These are phyloP conservation scores for Aspergillus fructus DNA, from an alignment of 2,329 filamentous ascomycete genomes.

Conservation along the genomic window DNA sequence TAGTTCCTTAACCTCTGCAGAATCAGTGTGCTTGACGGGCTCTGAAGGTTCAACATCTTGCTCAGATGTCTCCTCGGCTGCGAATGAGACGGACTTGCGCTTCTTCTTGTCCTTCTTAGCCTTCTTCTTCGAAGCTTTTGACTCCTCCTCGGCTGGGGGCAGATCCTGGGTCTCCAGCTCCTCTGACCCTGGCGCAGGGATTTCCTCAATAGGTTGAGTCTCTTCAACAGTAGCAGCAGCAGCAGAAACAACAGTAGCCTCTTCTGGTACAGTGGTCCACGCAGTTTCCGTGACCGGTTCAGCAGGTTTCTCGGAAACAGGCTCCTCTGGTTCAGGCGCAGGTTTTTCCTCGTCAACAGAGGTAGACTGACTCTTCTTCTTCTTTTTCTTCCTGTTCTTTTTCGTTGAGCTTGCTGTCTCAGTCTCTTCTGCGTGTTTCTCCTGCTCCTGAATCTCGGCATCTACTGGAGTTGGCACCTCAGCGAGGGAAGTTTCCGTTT, in stretches of 20 bases:
- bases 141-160: conserved; percentile 12
- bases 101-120: conserved; percentile 43
- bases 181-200: background rate
- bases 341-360: conserved; percentile 5
- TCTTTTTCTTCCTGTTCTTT: conserved; percentile 44
- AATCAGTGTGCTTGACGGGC: background rate
- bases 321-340: background rate
- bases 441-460: conserved; percentile 1
- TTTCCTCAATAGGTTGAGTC: background rate
- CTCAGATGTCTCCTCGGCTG: conserved; percentile 22
- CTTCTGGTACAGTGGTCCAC: background rate
- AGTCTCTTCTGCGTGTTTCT: conserved; percentile 8
- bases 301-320: background rate
- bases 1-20: background rate
- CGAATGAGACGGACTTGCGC: conserved; percentile 24
- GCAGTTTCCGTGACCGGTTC: background rate
- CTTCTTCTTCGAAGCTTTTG: conserved; percentile 34
- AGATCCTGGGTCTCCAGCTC: conserved; percentile 5
- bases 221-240: background rate
- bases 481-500: background rate
- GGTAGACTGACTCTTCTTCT: conserved; percentile 16
- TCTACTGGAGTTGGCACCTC: background rate
- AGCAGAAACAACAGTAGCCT: background rate
- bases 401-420: conserved; percentile 24
- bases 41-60: conserved; percentile 2